Conservation (phyloP, 2,329 filamentous ascomycete genomes). For the Metarhizium robertsii region DNA sequence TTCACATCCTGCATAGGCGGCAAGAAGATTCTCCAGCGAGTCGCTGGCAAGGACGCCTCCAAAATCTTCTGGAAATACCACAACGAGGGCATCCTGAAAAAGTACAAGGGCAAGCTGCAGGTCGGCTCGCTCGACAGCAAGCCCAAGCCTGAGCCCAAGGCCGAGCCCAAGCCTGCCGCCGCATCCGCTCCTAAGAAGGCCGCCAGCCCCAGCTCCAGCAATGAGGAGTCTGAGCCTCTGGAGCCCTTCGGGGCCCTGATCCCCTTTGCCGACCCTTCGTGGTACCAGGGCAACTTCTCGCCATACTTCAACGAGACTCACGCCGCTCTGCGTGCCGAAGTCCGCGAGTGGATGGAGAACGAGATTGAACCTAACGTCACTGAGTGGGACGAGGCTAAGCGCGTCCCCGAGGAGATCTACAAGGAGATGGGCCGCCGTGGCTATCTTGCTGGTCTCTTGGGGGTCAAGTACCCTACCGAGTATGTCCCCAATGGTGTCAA, state of each 20-base stretch:
- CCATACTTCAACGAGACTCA: slow-evolving; percentile 96
- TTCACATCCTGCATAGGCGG: slow-evolving; percentile 32
- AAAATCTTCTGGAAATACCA: slow-evolving; percentile 69
- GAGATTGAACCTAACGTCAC: slow-evolving; percentile 86
- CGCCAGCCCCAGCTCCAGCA: slow-evolving; percentile 20
- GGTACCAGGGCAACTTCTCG: slow-evolving; percentile 94
- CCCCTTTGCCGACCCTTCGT: slow-evolving; percentile 84
- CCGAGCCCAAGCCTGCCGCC: slow-evolving; percentile 25
- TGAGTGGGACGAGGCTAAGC: slow-evolving; percentile 95
- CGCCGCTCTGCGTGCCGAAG: slow-evolving; percentile 79
- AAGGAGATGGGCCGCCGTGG: slow-evolving; percentile 90
- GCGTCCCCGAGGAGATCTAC: slow-evolving; percentile 82
- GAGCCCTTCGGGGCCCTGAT: slow-evolving; percentile 81
- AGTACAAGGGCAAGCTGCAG: slow-evolving; percentile 68
- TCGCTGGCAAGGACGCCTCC: slow-evolving; percentile 57
- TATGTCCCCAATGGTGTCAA: slow-evolving; percentile 60
- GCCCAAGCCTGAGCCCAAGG: slow-evolving; percentile 52
- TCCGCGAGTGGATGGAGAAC: slow-evolving; percentile 83
- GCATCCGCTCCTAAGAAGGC: slow-evolving; percentile 20
- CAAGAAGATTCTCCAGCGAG: slow-evolving; percentile 55
- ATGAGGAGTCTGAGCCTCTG: slow-evolving; percentile 56
- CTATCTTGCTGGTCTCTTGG: slow-evolving; percentile 86
- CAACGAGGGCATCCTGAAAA: slow-evolving; percentile 80
- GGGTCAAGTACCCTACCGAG: slow-evolving; percentile 69
- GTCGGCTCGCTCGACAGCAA: slow-evolving; percentile 86